Percentiles rank a stretch among this genome's conserved stretches.
phyloP scores from a whole-genome alignment of 305 asterid genomes.

The Euphrasia arctica region DNA sequence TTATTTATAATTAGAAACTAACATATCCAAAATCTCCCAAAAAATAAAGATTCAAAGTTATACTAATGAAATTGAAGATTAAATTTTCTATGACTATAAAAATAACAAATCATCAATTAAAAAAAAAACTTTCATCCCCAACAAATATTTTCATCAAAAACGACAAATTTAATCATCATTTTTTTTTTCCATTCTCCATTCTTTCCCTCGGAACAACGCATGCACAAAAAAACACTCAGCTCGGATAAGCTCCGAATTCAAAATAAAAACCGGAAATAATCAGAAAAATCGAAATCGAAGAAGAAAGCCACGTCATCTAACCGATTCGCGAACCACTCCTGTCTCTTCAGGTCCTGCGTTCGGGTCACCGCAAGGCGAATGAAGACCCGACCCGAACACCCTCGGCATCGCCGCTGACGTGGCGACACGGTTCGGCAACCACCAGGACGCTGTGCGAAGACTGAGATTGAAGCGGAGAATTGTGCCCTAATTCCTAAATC shows the following conservation, averaged over 20 bases:
- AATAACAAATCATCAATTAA: neutral
- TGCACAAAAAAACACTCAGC: neutral
- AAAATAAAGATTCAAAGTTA: too few relatives aligned
- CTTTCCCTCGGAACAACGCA: too few relatives aligned
- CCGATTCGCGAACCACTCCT: conserved; percentile 22
- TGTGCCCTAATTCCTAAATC: too few relatives aligned
- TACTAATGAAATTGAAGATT: neutral
- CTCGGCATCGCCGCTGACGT: conserved; percentile 10
- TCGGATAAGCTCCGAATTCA: neutral
- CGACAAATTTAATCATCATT: conserved; percentile 2
- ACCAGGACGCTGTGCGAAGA: neutral
- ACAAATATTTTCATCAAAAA: too few relatives aligned
- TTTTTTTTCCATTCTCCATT: too few relatives aligned
- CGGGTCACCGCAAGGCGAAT: too few relatives aligned
- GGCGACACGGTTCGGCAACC: conserved; percentile 23
- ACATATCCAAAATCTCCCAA: too few relatives aligned
- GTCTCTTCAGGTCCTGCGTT: conserved; percentile 16
- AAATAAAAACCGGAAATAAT: neutral
- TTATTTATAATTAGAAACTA: too few relatives aligned
- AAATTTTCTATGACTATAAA: neutral
- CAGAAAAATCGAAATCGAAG: neutral
- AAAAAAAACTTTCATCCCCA: too few relatives aligned
- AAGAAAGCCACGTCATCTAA: conserved; percentile 11
- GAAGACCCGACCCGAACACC: neutral
- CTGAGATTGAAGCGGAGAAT: neutral